A percentile compares a stretch with the other conserved stretches of the same genome.
Conservation (phyloP, 2,329 filamentous ascomycete genomes). For the Microdochium paspali region DNA sequence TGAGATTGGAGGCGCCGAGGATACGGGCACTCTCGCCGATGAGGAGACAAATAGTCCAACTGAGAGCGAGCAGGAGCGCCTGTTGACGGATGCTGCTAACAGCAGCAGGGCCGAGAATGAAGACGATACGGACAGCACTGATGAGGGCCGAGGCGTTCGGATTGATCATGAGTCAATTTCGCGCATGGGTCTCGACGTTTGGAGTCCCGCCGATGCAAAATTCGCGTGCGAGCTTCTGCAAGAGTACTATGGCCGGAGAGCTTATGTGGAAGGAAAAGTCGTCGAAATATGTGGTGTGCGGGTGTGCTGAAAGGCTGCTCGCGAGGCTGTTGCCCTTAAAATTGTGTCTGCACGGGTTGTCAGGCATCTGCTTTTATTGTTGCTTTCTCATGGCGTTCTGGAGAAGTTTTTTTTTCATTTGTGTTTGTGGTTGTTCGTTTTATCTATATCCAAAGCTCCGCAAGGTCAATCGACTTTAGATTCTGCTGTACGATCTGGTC, state of each 20-base stretch:
- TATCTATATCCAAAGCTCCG: no score
- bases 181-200: slow-evolving; percentile 68
- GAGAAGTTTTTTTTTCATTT: slow-evolving; percentile 1
- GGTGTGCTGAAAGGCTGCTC: slow-evolving; percentile 46
- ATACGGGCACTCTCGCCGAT: background rate
- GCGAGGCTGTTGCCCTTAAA: background rate
- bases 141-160: slow-evolving; percentile 31
- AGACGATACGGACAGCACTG: slow-evolving; percentile 18
- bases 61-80: slow-evolving; percentile 27
- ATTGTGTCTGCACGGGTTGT: background rate
- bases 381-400: background rate
- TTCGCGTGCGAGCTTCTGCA: slow-evolving; percentile 56
- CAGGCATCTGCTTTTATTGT: background rate
- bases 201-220: slow-evolving; percentile 60
- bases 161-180: slow-evolving; percentile 57
- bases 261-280: slow-evolving; percentile 57
- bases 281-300: slow-evolving; percentile 66
- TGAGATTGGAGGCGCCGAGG: slow-evolving; percentile 36
- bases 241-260: slow-evolving; percentile 57
- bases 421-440: no score
- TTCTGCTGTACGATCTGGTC: no score
- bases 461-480: no score
- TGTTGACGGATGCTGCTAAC: slow-evolving; percentile 25
- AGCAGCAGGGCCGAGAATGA: slow-evolving; percentile 24
- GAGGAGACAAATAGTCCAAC: slow-evolving; percentile 18